A percentile compares a stretch with the other conserved stretches of the same genome.
phyloP scores from a whole-genome alignment of 768 basidiomycete genomes.

The Imleria badia region DNA sequence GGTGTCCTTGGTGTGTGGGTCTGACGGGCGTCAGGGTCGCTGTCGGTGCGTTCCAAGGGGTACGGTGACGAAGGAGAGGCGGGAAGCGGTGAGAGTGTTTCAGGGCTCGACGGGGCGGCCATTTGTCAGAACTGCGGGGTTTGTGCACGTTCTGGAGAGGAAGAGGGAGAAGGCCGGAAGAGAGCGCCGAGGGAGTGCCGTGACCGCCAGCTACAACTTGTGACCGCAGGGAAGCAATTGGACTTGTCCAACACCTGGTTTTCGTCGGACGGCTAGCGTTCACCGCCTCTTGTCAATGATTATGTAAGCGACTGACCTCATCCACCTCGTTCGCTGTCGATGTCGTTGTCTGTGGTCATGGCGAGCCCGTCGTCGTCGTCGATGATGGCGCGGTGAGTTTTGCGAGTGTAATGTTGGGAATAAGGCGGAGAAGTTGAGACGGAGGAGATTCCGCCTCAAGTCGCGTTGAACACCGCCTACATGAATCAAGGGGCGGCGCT shows the following conservation, averaged over 20 bases:
- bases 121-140: conserved; percentile 4
- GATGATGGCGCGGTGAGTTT: background rate
- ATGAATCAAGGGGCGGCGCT: background rate
- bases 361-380: background rate
- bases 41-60: conserved; percentile 3
- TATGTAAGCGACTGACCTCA: conserved; percentile 9
- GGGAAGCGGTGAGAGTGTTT: conserved; percentile 46
- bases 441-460: background rate
- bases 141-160: conserved; percentile 2
- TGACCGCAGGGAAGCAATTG: background rate
- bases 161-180: background rate
- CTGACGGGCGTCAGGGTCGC: conserved; percentile 5
- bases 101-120: conserved; percentile 51
- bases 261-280: conserved; percentile 3
- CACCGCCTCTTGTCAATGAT: conserved; percentile 1
- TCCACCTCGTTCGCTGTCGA: background rate
- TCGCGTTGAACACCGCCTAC: background rate
- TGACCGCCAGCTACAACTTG: conserved; percentile 1
- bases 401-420: too few relatives aligned
- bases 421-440: background rate
- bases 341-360: background rate
- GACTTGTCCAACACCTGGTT: background rate
- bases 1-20: conserved; percentile 18
- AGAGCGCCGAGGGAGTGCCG: background rate
- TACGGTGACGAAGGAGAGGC: background rate